These are phyloP conservation scores for Brasenia schreberi DNA, from an alignment of 164 flowering plant species.

Conservation along the genomic window DNA sequence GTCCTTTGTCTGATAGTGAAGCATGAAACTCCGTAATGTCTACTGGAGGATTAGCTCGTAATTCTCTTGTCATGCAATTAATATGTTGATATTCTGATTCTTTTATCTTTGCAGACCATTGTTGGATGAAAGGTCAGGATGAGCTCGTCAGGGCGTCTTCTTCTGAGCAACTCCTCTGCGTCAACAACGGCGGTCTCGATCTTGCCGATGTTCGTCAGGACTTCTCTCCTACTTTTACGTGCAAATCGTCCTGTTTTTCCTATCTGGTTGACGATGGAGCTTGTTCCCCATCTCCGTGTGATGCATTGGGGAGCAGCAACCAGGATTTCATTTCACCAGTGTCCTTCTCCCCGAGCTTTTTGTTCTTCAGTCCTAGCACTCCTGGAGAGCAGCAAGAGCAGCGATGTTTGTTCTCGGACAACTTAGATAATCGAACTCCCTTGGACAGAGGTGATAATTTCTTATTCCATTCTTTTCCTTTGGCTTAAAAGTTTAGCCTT, in stretches of 20 bases:
- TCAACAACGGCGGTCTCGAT: conserved; percentile 41
- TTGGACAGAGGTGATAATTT: background rate
- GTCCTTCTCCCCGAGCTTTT: background rate
- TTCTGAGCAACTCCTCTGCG: conserved; percentile 14
- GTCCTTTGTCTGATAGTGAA: background rate
- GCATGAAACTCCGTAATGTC: no score
- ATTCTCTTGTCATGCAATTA: background rate
- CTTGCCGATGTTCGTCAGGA: conserved; percentile 14
- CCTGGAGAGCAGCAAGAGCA: background rate
- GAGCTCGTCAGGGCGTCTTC: conserved; percentile 1
- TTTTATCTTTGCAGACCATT: conserved; percentile 33
- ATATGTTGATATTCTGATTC: background rate
- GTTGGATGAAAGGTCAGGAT: conserved; percentile 33
- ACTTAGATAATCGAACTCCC: conserved; percentile 2
- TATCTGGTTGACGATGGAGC: conserved; percentile 12
- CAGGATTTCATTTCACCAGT: background rate
- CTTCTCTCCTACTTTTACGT: conserved; percentile 39
- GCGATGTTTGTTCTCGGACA: no score
- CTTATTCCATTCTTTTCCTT: no score
- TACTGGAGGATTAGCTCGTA: background rate
- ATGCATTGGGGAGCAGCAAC: background rate
- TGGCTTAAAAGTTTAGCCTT: background rate
- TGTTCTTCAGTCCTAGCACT: background rate
- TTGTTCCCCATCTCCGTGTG: background rate
- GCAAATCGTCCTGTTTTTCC: conserved; percentile 70